These are phyloP conservation scores for Ophiostoma sp. DNA, from an alignment of 2,329 filamentous ascomycete species.

Conservation along the genomic window DNA sequence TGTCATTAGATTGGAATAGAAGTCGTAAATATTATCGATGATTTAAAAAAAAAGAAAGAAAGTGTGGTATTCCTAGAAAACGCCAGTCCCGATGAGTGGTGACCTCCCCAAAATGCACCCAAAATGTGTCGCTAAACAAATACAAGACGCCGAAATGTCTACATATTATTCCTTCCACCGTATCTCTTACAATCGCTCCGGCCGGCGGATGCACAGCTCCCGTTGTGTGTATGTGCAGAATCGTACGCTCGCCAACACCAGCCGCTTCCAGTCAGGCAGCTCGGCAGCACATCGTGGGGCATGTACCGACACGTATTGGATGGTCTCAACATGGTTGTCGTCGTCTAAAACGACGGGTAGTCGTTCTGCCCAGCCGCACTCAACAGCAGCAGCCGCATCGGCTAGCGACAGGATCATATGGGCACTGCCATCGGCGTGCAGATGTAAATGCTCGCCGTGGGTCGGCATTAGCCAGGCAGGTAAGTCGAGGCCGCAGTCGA, in stretches of 20 bases:
- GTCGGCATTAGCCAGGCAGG: constrained; percentile 29
- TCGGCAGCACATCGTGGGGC: constrained; percentile 42
- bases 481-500: background rate
- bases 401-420: constrained; percentile 42
- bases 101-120: background rate
- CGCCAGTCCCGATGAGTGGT: background rate
- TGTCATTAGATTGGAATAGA: background rate
- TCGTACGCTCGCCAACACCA: constrained; percentile 32
- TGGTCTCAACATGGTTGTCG: constrained; percentile 33
- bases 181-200: constrained; percentile 19
- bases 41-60: background rate
- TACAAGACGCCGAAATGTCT: background rate
- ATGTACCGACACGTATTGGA: constrained; percentile 42
- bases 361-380: constrained; percentile 43
- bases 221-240: constrained; percentile 24
- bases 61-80: background rate
- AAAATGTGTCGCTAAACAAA: background rate
- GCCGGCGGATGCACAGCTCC: constrained; percentile 22
- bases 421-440: constrained; percentile 43
- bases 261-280: constrained; percentile 38
- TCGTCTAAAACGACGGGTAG: constrained; percentile 35
- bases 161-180: background rate
- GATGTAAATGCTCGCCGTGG: constrained; percentile 41
- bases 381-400: constrained; percentile 41
- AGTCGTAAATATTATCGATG: background rate